Evolutionary conservation across 768 basidiomycete genomes (phyloP).

Genomic region (Tricholoma hemisulphureum): DNA sequence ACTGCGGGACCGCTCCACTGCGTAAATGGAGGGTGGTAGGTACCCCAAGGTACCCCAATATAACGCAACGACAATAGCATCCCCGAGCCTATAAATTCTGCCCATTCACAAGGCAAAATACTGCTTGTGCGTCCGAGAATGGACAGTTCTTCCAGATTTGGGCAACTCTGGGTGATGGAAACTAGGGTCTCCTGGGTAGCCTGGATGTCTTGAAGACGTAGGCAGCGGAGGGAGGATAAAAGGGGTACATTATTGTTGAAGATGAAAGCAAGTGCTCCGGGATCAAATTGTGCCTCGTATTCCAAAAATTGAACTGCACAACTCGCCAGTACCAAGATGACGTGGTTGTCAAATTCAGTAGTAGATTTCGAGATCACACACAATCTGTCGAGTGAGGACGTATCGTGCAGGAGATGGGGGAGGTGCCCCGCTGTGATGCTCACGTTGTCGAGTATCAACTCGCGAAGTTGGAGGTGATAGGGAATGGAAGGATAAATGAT

Average conservation of each 20-base stretch:
- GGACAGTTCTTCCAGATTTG: constrained; percentile 38
- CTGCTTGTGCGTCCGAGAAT: constrained; percentile 40
- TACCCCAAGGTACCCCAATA: constrained; percentile 40
- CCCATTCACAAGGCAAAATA: constrained; percentile 43
- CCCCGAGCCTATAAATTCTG: constrained; percentile 35
- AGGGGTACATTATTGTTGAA: constrained; percentile 28
- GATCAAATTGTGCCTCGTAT: constrained; percentile 39
- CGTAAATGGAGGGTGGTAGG: constrained; percentile 38
- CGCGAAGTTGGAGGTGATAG: constrained; percentile 33
- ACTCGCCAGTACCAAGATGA: constrained; percentile 38
- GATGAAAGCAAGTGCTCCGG: constrained; percentile 23
- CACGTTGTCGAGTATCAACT: constrained; percentile 45
- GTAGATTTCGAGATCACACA: constrained; percentile 34
- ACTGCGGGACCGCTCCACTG: constrained; percentile 30
- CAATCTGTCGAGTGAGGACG: constrained; percentile 35
- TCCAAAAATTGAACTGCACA: constrained; percentile 43
- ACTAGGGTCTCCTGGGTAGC: constrained; percentile 36
- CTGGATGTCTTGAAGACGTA: constrained; percentile 43
- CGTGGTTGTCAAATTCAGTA: constrained; percentile 38
- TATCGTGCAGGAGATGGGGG: constrained; percentile 37
- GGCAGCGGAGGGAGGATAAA: constrained; percentile 32
- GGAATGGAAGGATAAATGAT: constrained; percentile 35
- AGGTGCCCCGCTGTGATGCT: constrained; percentile 41
- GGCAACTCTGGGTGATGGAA: constrained; percentile 33
- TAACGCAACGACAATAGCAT: constrained; percentile 32